phyloP scores from a whole-genome alignment of 371 early-diverging fungal species.

The Quaeritorhiza haematococci region DNA sequence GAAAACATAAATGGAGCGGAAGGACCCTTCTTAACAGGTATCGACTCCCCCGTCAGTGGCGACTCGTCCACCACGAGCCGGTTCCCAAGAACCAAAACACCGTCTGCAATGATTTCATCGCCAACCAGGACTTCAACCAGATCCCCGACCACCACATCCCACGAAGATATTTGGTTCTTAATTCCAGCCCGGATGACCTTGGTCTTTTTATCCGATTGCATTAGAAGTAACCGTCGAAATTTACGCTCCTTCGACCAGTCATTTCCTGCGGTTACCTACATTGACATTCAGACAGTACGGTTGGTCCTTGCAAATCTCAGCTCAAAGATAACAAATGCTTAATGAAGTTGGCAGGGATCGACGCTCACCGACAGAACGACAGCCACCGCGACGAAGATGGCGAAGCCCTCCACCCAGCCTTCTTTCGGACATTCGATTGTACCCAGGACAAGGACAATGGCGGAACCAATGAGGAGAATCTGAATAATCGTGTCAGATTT shows the following conservation, averaged over 20 bases:
- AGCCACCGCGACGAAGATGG: constrained; percentile 79
- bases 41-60: constrained; percentile 71
- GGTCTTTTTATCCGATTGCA: constrained; percentile 34
- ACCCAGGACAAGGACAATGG: constrained; percentile 64
- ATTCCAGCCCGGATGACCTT: constrained; percentile 33
- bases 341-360: too few relatives aligned
- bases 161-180: constrained; percentile 11
- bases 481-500: constrained; percentile 25
- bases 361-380: constrained; percentile 83
- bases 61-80: constrained; percentile 42
- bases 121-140: constrained; percentile 31
- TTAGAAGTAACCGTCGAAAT: constrained; percentile 52
- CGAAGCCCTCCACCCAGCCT: constrained; percentile 73
- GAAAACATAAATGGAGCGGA: constrained; percentile 29
- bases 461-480: constrained; percentile 61
- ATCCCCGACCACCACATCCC: constrained; percentile 38
- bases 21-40: constrained; percentile 54
- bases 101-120: constrained; percentile 35
- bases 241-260: constrained; percentile 88
- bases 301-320: too few relatives aligned
- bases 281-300: too few relatives aligned
- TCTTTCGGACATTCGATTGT: constrained; percentile 28
- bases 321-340: too few relatives aligned
- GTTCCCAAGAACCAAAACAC: constrained; percentile 10
- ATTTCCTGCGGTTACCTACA: constrained; percentile 80